phyloP scores from a whole-genome alignment of 2,329 filamentous ascomycete genomes.

The Neonectria coccinea region DNA sequence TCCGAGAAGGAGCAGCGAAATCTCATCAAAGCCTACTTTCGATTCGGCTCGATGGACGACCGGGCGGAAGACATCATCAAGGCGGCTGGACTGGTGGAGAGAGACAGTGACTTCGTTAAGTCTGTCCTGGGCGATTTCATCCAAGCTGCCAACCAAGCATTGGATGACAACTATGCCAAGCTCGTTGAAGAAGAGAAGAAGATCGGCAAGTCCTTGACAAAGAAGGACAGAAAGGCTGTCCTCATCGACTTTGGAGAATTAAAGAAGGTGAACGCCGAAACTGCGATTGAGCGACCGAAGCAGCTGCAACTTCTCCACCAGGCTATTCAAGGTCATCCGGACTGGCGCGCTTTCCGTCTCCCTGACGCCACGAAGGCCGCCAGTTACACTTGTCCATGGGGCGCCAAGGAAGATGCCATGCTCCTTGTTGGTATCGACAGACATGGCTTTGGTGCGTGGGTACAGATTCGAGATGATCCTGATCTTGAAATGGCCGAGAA shows the following conservation, averaged over 20 bases:
- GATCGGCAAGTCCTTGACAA: constrained; percentile 84
- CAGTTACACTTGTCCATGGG: constrained; percentile 92
- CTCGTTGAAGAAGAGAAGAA: constrained; percentile 86
- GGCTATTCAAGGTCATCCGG: constrained; percentile 73
- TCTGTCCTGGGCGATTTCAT: constrained; percentile 82
- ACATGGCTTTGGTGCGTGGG: constrained; percentile 96
- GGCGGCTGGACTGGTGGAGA: constrained; percentile 85
- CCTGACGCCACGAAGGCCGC: constrained; percentile 92
- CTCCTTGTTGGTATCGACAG: constrained; percentile 91
- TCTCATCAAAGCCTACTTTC: constrained; percentile 88
- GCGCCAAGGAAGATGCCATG: constrained; percentile 95
- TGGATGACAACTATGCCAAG: constrained; percentile 75
- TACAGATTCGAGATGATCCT: constrained; percentile 89
- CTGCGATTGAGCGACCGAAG: constrained; percentile 88
- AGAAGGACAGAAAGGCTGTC: constrained; percentile 98
- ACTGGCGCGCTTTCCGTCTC: constrained; percentile 85
- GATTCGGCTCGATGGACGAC: constrained; percentile 91
- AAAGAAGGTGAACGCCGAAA: constrained; percentile 96
- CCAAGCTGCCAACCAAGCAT: constrained; percentile 65
- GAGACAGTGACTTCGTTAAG: constrained; percentile 84
- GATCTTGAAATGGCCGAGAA: constrained; percentile 90
- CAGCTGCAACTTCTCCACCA: constrained; percentile 88
- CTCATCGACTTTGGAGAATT: constrained; percentile 94
- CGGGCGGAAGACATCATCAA: constrained; percentile 87
- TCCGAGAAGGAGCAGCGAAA: constrained; percentile 94